These are phyloP conservation scores for Leishmania turanica DNA, from an alignment of 208 protist species.

Conservation along the genomic window DNA sequence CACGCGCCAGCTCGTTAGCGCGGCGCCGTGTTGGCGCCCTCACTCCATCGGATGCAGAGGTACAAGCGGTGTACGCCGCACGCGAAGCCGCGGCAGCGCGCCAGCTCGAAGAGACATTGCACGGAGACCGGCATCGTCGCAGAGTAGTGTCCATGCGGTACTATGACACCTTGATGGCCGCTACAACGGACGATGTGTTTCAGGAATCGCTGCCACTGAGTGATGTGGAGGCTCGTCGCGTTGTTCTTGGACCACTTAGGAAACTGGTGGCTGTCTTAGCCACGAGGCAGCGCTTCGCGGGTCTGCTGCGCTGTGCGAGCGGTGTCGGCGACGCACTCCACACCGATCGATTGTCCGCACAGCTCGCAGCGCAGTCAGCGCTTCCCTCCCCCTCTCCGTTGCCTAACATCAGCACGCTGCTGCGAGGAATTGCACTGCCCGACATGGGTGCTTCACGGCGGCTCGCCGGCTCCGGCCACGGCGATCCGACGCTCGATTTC, in stretches of 20 bases:
- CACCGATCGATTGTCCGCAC: background rate
- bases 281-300: constrained; percentile 22
- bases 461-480: background rate
- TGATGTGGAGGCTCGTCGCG: constrained; percentile 34
- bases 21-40: constrained; percentile 8
- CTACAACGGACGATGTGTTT: background rate
- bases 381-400: background rate
- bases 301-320: constrained; percentile 10
- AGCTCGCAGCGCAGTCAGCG: background rate
- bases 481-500: background rate
- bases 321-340: background rate
- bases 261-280: constrained; percentile 39
- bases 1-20: background rate
- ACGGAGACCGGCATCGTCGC: constrained; percentile 10
- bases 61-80: constrained; percentile 5
- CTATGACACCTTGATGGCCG: constrained; percentile 15
- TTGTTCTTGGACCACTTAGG: constrained; percentile 27
- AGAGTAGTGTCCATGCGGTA: constrained; percentile 6
- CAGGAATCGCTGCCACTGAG: constrained; percentile 14
- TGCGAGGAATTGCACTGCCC: constrained; percentile 14
- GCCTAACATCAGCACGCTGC: constrained; percentile 16
- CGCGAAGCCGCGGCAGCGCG: background rate
- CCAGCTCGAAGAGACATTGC: constrained; percentile 3
- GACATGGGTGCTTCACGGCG: background rate
- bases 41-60: constrained; percentile 12